A percentile compares a stretch with the other conserved stretches of the same genome.
These are phyloP conservation scores for Babesia divergens DNA, from an alignment of 169 alveolate species.

Conservation along the genomic window DNA sequence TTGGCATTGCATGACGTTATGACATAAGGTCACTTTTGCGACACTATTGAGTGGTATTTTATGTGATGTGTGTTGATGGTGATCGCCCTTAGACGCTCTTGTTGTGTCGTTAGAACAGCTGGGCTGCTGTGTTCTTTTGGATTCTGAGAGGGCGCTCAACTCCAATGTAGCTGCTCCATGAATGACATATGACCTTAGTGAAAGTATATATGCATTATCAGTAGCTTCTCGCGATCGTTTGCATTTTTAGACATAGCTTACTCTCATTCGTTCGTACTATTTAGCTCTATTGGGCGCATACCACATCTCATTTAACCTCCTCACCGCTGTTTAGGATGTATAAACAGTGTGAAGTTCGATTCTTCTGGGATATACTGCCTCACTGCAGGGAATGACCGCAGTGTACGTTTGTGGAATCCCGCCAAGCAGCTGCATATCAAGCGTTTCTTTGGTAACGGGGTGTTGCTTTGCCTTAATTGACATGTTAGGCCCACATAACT, in stretches of 20 bases:
- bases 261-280: not conserved
- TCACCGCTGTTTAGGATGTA: constrained; percentile 43
- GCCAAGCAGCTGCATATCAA: constrained; percentile 66
- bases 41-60: too few relatives aligned
- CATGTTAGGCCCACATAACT: constrained; percentile 73
- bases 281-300: not conserved
- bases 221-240: not conserved
- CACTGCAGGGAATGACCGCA: constrained; percentile 77
- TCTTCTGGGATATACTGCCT: constrained; percentile 73
- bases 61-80: too few relatives aligned
- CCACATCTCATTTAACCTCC: not conserved
- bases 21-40: too few relatives aligned
- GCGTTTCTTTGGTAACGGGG: constrained; percentile 60
- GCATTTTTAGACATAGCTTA: not conserved
- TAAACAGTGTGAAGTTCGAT: constrained; percentile 66
- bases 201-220: not conserved
- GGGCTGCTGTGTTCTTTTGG: too few relatives aligned
- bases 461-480: not conserved
- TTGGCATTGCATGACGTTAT: too few relatives aligned
- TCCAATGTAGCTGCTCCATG: too few relatives aligned
- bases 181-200: too few relatives aligned
- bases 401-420: constrained; percentile 79
- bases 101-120: too few relatives aligned
- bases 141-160: too few relatives aligned
- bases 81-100: too few relatives aligned